phyloP scores from a whole-genome alignment of 2,329 filamentous ascomycete species.

The Balansia obtecta region DNA sequence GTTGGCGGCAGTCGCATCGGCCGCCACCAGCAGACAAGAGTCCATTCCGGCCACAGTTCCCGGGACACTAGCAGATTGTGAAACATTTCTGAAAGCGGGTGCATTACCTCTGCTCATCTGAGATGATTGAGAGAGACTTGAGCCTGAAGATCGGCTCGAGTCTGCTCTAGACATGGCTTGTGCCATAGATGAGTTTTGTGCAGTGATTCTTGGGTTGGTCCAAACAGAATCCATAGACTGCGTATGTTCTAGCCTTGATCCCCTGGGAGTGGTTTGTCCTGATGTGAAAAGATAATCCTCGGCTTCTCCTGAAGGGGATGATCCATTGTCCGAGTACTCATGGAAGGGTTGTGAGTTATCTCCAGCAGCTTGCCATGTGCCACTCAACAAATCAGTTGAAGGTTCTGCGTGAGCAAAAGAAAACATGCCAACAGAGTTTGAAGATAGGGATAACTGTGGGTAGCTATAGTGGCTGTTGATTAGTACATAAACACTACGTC shows the following conservation, averaged over 20 bases:
- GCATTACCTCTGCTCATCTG: conserved; percentile 40
- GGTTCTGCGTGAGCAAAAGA: conserved; percentile 48
- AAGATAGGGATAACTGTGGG: conserved; percentile 37
- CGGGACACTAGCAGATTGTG: conserved; percentile 21
- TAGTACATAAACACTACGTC: conserved; percentile 41
- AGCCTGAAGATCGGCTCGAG: conserved; percentile 27
- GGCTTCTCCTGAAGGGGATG: conserved; percentile 36
- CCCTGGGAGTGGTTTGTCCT: conserved; percentile 42
- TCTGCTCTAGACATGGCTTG: conserved; percentile 27
- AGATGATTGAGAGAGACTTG: conserved; percentile 37
- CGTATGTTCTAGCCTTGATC: conserved; percentile 30
- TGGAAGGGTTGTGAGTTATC: conserved; percentile 50
- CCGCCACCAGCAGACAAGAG: conserved; percentile 38
- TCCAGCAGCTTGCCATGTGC: conserved; percentile 43
- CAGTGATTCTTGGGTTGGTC: conserved; percentile 26
- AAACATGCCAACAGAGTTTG: conserved; percentile 39
- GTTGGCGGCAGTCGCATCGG: conserved; percentile 32
- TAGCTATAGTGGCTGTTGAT: conserved; percentile 47
- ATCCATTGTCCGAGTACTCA: conserved; percentile 38
- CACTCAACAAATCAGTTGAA: conserved; percentile 40
- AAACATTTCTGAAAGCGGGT: conserved; percentile 28
- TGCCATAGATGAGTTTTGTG: conserved; percentile 19
- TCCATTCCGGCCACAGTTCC: conserved; percentile 34
- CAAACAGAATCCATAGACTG: conserved; percentile 37
- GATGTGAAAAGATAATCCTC: conserved; percentile 44